Conservation (phyloP, 495 filamentous ascomycete genomes). For the Cryomyces minteri region DNA sequence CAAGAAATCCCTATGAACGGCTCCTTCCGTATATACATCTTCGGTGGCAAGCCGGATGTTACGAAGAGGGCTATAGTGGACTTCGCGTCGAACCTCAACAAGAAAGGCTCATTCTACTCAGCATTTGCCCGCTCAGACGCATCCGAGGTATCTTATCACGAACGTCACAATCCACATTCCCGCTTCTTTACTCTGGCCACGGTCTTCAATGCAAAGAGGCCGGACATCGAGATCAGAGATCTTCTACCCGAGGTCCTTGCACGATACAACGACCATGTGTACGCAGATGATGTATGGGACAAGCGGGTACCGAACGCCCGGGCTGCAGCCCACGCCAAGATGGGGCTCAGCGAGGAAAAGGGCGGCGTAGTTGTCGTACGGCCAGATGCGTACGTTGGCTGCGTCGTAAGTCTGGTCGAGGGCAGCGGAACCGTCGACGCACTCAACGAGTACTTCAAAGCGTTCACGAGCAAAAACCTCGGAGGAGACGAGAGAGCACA, state of each 20-base stretch:
- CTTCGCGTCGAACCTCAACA: slow-evolving; percentile 42
- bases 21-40: slow-evolving; percentile 70
- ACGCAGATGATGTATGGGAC: slow-evolving; percentile 72
- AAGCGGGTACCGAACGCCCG: slow-evolving; percentile 43
- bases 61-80: slow-evolving; percentile 46
- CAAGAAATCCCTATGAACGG: slow-evolving; percentile 79
- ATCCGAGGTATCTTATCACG: slow-evolving; percentile 51
- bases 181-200: slow-evolving; percentile 61
- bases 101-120: slow-evolving; percentile 49
- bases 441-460: slow-evolving; percentile 62
- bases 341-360: slow-evolving; percentile 54
- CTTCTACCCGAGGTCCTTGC: slow-evolving; percentile 48
- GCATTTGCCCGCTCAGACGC: slow-evolving; percentile 42
- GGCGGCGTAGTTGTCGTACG: slow-evolving; percentile 68
- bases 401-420: slow-evolving; percentile 51
- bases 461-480: slow-evolving; percentile 30
- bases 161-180: slow-evolving; percentile 67
- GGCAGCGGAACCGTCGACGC: slow-evolving; percentile 65
- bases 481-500: slow-evolving; percentile 6
- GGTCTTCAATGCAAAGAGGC: slow-evolving; percentile 46
- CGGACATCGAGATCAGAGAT: slow-evolving; percentile 42
- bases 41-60: slow-evolving; percentile 46
- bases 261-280: slow-evolving; percentile 66
- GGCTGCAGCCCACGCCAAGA: slow-evolving; percentile 69
- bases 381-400: slow-evolving; percentile 73